A percentile compares a stretch with the other conserved stretches of the same genome.
These are phyloP conservation scores for Phytophthora foliorum DNA, from an alignment of 352 stramenopile genomes.

Conservation along the genomic window DNA sequence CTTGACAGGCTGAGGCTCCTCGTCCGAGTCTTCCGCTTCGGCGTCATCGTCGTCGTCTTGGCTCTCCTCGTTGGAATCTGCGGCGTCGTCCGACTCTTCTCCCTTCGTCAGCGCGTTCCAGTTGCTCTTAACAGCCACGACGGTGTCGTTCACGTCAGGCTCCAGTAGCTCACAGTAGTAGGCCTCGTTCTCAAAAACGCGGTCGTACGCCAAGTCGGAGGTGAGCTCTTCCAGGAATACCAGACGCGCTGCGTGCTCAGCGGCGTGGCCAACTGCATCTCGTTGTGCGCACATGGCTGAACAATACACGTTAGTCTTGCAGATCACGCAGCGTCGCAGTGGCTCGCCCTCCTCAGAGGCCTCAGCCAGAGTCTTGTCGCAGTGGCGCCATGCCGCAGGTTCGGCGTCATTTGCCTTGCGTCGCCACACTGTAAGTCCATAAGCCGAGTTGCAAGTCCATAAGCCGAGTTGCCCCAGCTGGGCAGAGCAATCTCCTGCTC, in stretches of 20 bases:
- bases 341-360: slow-evolving; percentile 46
- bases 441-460: slow-evolving; percentile 79
- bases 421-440: slow-evolving; percentile 78
- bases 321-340: slow-evolving; percentile 76
- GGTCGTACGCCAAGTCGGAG: slow-evolving; percentile 44
- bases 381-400: slow-evolving; percentile 37
- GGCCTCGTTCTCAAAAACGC: slow-evolving; percentile 65
- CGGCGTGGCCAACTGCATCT: slow-evolving; percentile 53
- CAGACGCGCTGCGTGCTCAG: slow-evolving; percentile 75
- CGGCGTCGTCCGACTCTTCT: slow-evolving; percentile 15
- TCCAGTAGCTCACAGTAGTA: slow-evolving; percentile 65
- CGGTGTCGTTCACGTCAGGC: slow-evolving; percentile 44
- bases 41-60: slow-evolving; percentile 36
- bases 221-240: slow-evolving; percentile 73
- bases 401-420: slow-evolving; percentile 42
- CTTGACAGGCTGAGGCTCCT: slow-evolving; percentile 22
- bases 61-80: slow-evolving; percentile 23
- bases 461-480: slow-evolving; percentile 86
- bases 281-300: slow-evolving; percentile 54
- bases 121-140: slow-evolving; percentile 52
- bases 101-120: slow-evolving; percentile 52
- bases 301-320: slow-evolving; percentile 88
- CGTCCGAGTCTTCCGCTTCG: slow-evolving; percentile 38
- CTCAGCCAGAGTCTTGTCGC: slow-evolving; percentile 49
- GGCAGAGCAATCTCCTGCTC: slow-evolving; percentile 66